Base-by-base conservation (phyloP, 352 stramenopile species). In the Saprolegnia parasitica region DNA sequence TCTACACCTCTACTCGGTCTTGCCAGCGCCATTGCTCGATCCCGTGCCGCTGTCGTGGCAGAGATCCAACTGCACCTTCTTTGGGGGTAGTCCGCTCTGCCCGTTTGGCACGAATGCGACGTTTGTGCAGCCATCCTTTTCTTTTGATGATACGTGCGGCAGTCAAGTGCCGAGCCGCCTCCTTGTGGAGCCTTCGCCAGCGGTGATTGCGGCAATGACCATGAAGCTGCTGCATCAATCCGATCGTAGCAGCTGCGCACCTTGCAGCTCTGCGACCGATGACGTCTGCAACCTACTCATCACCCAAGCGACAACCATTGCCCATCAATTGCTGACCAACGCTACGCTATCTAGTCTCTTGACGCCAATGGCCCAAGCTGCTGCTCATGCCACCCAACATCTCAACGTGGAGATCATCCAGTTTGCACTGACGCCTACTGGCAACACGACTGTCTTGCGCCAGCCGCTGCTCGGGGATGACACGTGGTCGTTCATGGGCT, bases 321-420 rank as follows among this genome's bases (percentile, higher is more conserved):
- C 16, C 13, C 3, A 16, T 16, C 3, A 40, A 2, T 35, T 60
- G n/a, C 24, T 60, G 13, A 40, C 13, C 3, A 60, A 60, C 52
- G 35, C 52, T 21, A 60, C 52, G 4, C 13, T 60, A 1, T n/a
- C 13, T 16, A 3, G n/a, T 3, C 35, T 60, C 1, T 8, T 60
- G 24, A 60, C 52, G 16, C 24, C 52, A 23, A 49, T 8, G 4
- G 11, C 10, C 16, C 13, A 15, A 60, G 35, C 13, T 23, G 52
- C 35, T 15, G 35, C 52, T 35, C 3, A 23, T n/a, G 42, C 11
- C 42, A n/a, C 10, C 13, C 42, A 49, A 8, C 42, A 8, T n/a
- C 10, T 60, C 13, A 40, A 60, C 35, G 52, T 60, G 4, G 26
- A 63, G 20, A 16, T 60, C 52, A 60, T 60, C 35, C 52, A 60